Base-by-base conservation (phyloP, 2,329 filamentous ascomycete species). In the Diaporthe longicolla region DNA sequence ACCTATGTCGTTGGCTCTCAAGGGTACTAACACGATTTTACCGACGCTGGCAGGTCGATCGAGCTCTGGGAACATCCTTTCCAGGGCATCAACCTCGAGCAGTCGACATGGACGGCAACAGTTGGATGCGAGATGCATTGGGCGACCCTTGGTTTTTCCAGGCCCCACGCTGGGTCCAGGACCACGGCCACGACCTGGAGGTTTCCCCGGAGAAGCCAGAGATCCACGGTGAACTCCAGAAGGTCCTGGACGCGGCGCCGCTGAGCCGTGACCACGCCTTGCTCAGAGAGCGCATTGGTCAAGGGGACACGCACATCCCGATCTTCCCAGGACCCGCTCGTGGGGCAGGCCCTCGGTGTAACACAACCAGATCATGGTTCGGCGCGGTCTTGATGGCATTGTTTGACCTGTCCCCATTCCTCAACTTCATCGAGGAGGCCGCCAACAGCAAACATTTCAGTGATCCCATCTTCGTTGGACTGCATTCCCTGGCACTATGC, bases 361-460 rank as follows among this genome's bases (percentile, higher is more conserved):
- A 10, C 24, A 26, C 3, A 17, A 2, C n/a, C 7, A 10, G 35
- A 13, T 54, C 63, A 9, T 68, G 4, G 2, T 26, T 37, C 19
- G n/a, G 48, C 17, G 21, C 63, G 32, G 19, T 29, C 19, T 45
- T 68, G n/a, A 68, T 68, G 63, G 63, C 63, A 15, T 40, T 68
- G 63, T 54, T 68, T 17, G n/a, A 68, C 32, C 9, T 68, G 24
- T 54, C 63, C 0, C 63, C 63, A 17, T 54, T 68, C 17, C 45
- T 68, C 29, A 54, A 54, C 32, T 54, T 68, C 63, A 50, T 68
- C 4, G 45, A 68, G 17, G 63, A 54, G n/a, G 63, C 32, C 4
- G 21, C 11, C 21, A 24, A 32, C 26, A 54, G 8, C 21, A 26
- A 54, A 0, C 15, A 21, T 13, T 52, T 40, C 48, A 9, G 21